Percentiles rank a stretch among this genome's conserved stretches.
phyloP scores from a whole-genome alignment of 257 asterid species.

The Phtheirospermum japonicum region DNA sequence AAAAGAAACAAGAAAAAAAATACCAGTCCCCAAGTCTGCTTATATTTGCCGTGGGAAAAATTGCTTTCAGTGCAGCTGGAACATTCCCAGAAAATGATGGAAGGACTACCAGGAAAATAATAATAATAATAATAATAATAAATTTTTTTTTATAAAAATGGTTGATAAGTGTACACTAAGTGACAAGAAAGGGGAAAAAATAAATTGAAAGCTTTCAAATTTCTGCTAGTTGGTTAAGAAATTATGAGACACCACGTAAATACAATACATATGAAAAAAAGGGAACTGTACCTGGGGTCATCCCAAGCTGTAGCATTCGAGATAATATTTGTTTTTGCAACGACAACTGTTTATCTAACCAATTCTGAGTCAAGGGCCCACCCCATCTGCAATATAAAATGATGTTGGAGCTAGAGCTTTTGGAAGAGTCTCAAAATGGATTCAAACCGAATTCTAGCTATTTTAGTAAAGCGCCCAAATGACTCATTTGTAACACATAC shows the following conservation, averaged over 20 bases:
- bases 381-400: constrained; percentile 74
- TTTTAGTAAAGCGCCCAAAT: too few relatives aligned
- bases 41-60: constrained; percentile 78
- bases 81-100: constrained; percentile 99
- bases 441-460: background rate
- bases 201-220: too few relatives aligned
- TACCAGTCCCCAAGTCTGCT: constrained; percentile 96
- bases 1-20: constrained; percentile 22
- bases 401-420: constrained; percentile 23
- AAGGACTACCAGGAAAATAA: constrained; percentile 52
- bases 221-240: too few relatives aligned
- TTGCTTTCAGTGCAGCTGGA: constrained; percentile 81
- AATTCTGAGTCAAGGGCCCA: constrained; percentile 85
- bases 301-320: constrained; percentile 88
- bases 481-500: background rate
- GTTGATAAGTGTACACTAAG: constrained; percentile 24
- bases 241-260: too few relatives aligned
- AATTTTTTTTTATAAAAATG: constrained; percentile 4
- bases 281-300: constrained; percentile 92
- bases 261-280: too few relatives aligned
- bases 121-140: background rate
- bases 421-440: background rate
- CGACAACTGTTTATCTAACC: constrained; percentile 71
- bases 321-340: constrained; percentile 82
- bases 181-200: background rate